Evolutionary conservation across 2,329 filamentous ascomycete species (phyloP), one percentile per base, ranked within the genome.

Genomic region (Xylaria sp.): DNA sequence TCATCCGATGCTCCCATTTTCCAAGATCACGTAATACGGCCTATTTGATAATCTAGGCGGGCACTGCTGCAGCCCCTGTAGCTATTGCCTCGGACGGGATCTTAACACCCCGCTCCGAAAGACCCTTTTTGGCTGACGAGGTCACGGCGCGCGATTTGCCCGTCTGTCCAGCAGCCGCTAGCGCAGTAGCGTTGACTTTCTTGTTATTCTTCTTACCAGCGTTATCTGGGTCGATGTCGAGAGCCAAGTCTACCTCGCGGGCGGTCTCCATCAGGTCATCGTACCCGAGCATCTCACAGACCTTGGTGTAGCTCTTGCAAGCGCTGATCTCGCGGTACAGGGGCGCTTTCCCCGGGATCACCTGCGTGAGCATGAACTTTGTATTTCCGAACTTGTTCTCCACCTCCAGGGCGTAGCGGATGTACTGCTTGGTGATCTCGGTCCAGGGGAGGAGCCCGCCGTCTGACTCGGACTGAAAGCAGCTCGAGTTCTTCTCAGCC

Each of bases 341-440:
- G 40, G 84, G 80, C 50, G 87, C 82, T 75, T 93, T 96, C 15
- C 94, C 92, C 0, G 93, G 92, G 23, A 98, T 87, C 77, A 97
- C 85, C 75, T 97, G 92, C 43, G 87, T 86, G 28, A 99, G 86
- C 33, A 95, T 82, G 75, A 91, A 99, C 76, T 99, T 99, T 4
- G 94, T 97, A 79, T 99, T 99, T 46, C 91, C 90, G 76, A 89
- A 95, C 65, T 89, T 88, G 76, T 99, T 98, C 74, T 94, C 89
- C 12, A 92, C 87, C 59, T 91, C 87, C 70, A 99, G 82, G 31
- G 88, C 84, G 33, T 84, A 84, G 65, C 85, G 84, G 67, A 98
- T 74, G 74, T 97, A 98, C 66, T 89, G 84, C 66, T 87, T 84
- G 2, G 91, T 91, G 1, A 96, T 88, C 52, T 94, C 89, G 63